Evolutionary conservation across 1,139 yeast species (phyloP).

Genomic region (Kluyveromyces sp.): DNA sequence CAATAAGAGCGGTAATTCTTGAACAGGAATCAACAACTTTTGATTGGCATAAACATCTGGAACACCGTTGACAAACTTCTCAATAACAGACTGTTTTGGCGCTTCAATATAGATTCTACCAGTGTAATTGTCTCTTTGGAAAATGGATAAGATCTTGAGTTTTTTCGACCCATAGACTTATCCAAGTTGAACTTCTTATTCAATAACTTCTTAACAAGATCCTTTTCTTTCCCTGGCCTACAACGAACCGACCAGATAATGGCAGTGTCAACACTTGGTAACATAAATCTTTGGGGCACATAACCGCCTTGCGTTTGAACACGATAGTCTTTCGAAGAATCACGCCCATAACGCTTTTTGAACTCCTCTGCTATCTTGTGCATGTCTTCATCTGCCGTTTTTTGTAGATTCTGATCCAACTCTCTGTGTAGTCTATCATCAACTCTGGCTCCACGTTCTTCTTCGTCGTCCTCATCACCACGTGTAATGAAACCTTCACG

Average conservation of each 20-base stretch:
- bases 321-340: constrained; percentile 72
- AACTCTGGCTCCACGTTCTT: constrained; percentile 39
- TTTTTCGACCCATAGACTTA: constrained; percentile 38
- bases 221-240: constrained; percentile 89
- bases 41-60: constrained; percentile 69
- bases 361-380: constrained; percentile 88
- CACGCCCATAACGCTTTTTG: constrained; percentile 86
- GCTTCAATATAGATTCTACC: constrained; percentile 95
- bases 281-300: constrained; percentile 85
- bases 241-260: constrained; percentile 94
- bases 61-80: constrained; percentile 79
- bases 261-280: constrained; percentile 96
- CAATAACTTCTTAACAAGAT: constrained; percentile 72
- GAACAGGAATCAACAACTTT: constrained; percentile 86
- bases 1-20: constrained; percentile 87
- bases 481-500: constrained; percentile 68
- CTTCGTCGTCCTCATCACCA: constrained; percentile 56
- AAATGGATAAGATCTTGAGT: constrained; percentile 77
- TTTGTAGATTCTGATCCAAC: constrained; percentile 83
- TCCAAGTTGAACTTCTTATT: constrained; percentile 57
- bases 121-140: constrained; percentile 86
- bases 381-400: constrained; percentile 90
- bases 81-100: constrained; percentile 85
- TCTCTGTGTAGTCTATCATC: constrained; percentile 75
- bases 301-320: constrained; percentile 73